Percentiles rank a stretch among this genome's conserved stretches.
These are phyloP conservation scores for Capsicum chinense DNA, from an alignment of 257 asterid species.

Conservation along the genomic window DNA sequence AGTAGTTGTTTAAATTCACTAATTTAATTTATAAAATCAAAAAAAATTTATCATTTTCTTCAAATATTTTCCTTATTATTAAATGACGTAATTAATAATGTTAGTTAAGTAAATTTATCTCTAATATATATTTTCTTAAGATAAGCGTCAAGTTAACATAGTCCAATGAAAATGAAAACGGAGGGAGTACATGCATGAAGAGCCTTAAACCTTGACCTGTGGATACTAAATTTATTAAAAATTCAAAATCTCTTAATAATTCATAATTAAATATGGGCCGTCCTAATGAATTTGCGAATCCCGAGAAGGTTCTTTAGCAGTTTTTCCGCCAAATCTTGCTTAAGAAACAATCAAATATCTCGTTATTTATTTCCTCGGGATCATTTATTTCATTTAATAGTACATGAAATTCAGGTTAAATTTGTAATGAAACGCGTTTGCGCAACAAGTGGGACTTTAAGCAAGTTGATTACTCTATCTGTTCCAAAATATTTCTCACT, in stretches of 20 bases:
- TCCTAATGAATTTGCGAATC: conserved; percentile 37
- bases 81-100: too few relatives aligned
- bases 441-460: too few relatives aligned
- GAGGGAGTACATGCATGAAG: background rate
- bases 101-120: too few relatives aligned
- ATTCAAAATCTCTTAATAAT: background rate
- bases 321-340: conserved; percentile 43
- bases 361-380: conserved; percentile 49
- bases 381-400: conserved; percentile 34
- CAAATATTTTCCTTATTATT: too few relatives aligned
- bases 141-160: too few relatives aligned
- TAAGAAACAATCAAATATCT: conserved; percentile 52
- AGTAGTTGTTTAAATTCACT: too few relatives aligned
- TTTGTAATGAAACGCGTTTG: too few relatives aligned
- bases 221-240: background rate
- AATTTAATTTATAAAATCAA: too few relatives aligned
- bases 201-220: conserved; percentile 3
- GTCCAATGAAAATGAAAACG: background rate
- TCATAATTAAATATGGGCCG: conserved; percentile 31
- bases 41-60: too few relatives aligned
- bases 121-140: background rate
- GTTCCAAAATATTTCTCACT: too few relatives aligned
- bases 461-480: too few relatives aligned
- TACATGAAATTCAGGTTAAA: background rate
- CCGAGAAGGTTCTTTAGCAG: conserved; percentile 36